Base-by-base conservation (phyloP, 371 early-diverging fungal species). In the Apophysomyces trapeziformis region DNA sequence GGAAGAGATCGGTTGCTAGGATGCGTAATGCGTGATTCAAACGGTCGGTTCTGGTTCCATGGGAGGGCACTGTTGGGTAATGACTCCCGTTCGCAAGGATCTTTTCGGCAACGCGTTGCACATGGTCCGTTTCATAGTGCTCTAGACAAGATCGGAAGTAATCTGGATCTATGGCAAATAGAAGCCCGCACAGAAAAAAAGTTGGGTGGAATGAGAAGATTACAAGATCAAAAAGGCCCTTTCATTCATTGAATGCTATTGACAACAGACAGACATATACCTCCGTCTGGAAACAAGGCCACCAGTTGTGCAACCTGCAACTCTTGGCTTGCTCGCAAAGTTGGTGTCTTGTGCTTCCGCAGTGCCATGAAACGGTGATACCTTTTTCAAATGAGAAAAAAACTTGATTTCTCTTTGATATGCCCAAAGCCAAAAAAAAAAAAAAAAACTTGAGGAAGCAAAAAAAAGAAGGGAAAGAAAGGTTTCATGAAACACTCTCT, bases 1-100 rank as follows among this genome's bases (percentile, higher is more conserved):
- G 87, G 61, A 87, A 87, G 9, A 87, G 60, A n/a, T 83, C 82
- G 8, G 78, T 75, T 0, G 83, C 79, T 35, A 85, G 63, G 32
- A 74, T 50, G 13, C 66, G 63, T 21, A 87, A 65, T 47, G 68
- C 76, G 14, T 68, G 39, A 57, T 87, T 85, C 32, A 68, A 38
- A 5, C 68, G 68, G 9, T 66, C 68, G 3, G 60, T 63, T 14
- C 64, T 58, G 9, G 68, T 54, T 16, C 47, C 44, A 37, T 46
- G 44, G 16, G 38, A 13, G 35, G 68, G 70, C 36, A 77, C 8
- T 14, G 65, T 68, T 0, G 86, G 86, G 60, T 83, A 85, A 18
- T 78, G 63, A 3, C 81, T 76, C 26, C 73, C 76, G 13, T 54
- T 39, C 5, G 62, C 58, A 32, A 75, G 58, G 26, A 85, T 72